Base-by-base conservation (phyloP, 2,329 filamentous ascomycete genomes). In the Pseudogymnoascus sp. region DNA sequence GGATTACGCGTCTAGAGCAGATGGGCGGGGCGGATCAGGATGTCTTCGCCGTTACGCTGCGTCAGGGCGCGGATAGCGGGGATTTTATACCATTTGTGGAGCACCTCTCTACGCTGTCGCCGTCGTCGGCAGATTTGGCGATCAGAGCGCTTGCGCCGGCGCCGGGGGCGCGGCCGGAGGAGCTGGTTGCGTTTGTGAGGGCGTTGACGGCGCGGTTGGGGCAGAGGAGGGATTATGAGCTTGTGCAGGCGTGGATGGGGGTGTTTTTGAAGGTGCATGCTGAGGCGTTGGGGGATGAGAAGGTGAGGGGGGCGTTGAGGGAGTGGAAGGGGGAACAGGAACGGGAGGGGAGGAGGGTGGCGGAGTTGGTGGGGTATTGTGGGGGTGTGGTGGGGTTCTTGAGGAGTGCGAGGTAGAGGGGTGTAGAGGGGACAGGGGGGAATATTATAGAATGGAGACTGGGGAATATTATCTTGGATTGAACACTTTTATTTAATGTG, bases 241-340 rank as follows among this genome's bases (percentile, higher is more conserved):
- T 99, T 40, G 89, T 91, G 15, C 93, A 97, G 76, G 91, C 92
- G 0, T 99, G 95, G 93, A 97, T 99, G 92, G 87, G 89, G 1
- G 93, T 97, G 1, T 96, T 97, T 71, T 74, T 99, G 65, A 84
- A 87, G 59, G 78, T 96, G 42, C 93, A 97, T 75, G 82, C 81
- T 6, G 86, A 88, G 65, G 77, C 82, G 15, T 74, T 93, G 13
- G 79, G 86, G 53, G 78, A 76, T 1, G 84, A 83, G 4, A 76
- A 82, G 15, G 74, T 93, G 15, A 79, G 86, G 53, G 77, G 75
- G 0, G 84, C 83, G 4, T 76, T 97, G 65, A 75, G 76, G 62
- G 81, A 83, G 69, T 97, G 91, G 90, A 87, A 87, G 74, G 76
- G 76, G 28, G 85, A 88, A 70, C 89, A 93, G 74, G 86, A 87